Percentiles rank a stretch among this genome's conserved stretches.
phyloP scores from a whole-genome alignment of 2,329 filamentous ascomycete genomes.

The Ceratocystis eucalypticola region DNA sequence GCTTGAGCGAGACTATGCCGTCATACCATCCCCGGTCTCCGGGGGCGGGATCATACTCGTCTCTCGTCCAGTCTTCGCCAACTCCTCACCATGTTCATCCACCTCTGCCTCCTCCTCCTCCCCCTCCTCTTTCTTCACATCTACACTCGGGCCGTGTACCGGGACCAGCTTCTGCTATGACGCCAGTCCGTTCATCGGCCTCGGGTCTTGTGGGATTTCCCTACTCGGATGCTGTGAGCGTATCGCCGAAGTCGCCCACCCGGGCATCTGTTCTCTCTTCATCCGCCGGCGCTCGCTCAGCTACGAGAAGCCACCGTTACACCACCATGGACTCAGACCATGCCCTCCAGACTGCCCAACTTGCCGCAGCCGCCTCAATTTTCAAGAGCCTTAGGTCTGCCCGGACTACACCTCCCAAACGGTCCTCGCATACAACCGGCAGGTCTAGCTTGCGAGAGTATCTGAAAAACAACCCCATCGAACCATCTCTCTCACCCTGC shows the following conservation, averaged over 20 bases:
- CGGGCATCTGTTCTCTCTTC: not conserved
- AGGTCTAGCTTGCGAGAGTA: slow-evolving; percentile 14
- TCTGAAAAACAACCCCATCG: slow-evolving; percentile 1
- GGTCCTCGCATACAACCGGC: not conserved
- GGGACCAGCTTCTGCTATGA: not conserved
- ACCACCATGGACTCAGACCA: slow-evolving; percentile 14
- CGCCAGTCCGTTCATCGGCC: not conserved
- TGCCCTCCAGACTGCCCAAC: slow-evolving; percentile 9
- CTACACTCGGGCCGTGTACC: not conserved
- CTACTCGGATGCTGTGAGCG: not conserved
- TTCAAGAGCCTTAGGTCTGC: slow-evolving; percentile 7
- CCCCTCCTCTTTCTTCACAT: not conserved
- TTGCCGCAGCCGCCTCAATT: slow-evolving; percentile 15
- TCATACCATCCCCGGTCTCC: not conserved
- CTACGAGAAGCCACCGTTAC: slow-evolving; percentile 5
- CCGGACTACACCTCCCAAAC: not conserved
- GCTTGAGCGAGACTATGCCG: slow-evolving; percentile 5
- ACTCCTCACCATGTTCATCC: not conserved
- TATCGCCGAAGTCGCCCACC: slow-evolving; percentile 5
- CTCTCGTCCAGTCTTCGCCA: not conserved
- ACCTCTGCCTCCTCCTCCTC: not conserved
- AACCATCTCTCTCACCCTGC: not conserved
- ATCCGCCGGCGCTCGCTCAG: not conserved
- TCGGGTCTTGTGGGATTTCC: not conserved
- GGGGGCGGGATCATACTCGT: not conserved